Evolutionary conservation across 2,329 filamentous ascomycete genomes (phyloP), one percentile per base, ranked within the genome.

Genomic region (Aureobasidium leucospermi): DNA sequence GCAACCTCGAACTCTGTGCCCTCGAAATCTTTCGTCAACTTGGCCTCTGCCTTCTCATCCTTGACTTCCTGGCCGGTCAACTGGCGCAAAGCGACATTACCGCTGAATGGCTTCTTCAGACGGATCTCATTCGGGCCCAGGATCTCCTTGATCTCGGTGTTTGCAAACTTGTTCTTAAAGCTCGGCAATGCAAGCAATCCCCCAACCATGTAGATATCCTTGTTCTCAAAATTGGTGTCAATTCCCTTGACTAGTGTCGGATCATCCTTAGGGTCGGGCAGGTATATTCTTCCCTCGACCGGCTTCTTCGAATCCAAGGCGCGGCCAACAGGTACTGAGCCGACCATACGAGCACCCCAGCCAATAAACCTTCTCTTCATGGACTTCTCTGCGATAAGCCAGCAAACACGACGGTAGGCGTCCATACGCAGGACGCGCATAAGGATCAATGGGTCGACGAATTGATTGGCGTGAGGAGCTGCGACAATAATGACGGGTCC

Each of bases 401-500:
- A 92, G 56, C 91, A 90, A 61, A 96, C 90, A 58, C 94, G 89
- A 65, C 94, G 89, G 65, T 88, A 86, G 58, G 91, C 88, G 76
- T 96, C 92, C 70, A 84, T 87, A 65, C 90, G 88, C 60, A 97
- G 84, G 13, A 91, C 90, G 65, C 92, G 87, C 84, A 96, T 95
- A 56, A 99, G 82, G 65, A 97, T 88, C 55, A 99, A 82, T 58
- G 91, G 93, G 70, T 99, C 94, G 70, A 97, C 92, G 67, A 99
- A 99, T 87, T 94, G 90, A 73, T 99, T 99, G 62, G 93, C 93
- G 79, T 99, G 94, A 65, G 94, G 94, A 58, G 93, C 94, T 46
- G 92, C 94, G 66, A 99, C 94, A 69, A 99, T 94, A 61, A 99
- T 89, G 63, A 99, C 84, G 1, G 94, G 92, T 0, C 92, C 94